Conservation (phyloP, 192 early-diverging fungal genomes). For the Oehlia diaphana region DNA sequence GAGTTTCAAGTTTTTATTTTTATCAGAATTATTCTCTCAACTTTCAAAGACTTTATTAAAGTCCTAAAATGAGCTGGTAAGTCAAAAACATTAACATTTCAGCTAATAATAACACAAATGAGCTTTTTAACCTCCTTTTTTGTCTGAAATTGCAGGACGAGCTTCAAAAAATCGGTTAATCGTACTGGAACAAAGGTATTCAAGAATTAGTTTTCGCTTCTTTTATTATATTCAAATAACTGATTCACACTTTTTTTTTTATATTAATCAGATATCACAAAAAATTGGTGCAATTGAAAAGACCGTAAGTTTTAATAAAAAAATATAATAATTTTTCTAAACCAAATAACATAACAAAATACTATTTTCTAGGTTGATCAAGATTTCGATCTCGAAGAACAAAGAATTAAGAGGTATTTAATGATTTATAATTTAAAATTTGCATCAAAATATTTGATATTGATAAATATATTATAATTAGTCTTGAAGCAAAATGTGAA, state of each 20-base stretch:
- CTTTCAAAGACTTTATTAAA: too few relatives aligned
- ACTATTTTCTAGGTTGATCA: constrained; percentile 53
- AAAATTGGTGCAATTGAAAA: constrained; percentile 75
- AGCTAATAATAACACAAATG: not conserved
- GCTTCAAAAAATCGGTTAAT: constrained; percentile 82
- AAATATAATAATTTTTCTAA: not conserved
- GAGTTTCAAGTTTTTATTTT: too few relatives aligned
- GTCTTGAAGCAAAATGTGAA: constrained; percentile 81
- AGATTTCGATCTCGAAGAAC: constrained; percentile 82
- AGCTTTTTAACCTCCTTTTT: not conserved
- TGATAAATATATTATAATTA: not conserved
- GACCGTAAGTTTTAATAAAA: constrained; percentile 43
- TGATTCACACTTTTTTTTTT: not conserved
- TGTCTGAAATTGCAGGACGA: constrained; percentile 49
- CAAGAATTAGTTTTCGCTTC: not conserved
- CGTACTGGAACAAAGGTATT: constrained; percentile 68
- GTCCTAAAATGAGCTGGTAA: constrained; percentile 8
- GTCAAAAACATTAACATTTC: not conserved
- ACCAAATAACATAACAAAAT: not conserved
- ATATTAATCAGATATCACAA: constrained; percentile 57
- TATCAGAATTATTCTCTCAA: too few relatives aligned
- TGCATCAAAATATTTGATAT: not conserved
- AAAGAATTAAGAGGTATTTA: constrained; percentile 62
- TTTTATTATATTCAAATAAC: not conserved
- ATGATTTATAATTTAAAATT: not conserved